A percentile compares a stretch with the other conserved stretches of the same genome.
phyloP scores from a whole-genome alignment of 2,329 filamentous ascomycete genomes.

The Botrytis elliptica region DNA sequence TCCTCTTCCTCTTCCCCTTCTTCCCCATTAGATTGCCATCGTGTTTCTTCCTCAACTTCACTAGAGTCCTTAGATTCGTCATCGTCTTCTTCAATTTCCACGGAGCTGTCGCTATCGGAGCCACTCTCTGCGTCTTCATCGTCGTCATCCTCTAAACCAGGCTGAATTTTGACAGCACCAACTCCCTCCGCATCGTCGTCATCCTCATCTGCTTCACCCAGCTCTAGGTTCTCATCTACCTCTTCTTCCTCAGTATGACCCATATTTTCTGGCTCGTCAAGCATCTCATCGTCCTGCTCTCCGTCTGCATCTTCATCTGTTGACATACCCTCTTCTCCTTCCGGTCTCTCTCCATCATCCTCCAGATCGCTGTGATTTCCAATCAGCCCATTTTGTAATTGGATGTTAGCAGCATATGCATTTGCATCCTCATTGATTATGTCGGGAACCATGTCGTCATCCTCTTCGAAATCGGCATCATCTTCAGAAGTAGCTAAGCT shows the following conservation, averaged over 20 bases:
- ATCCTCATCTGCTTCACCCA: constrained; percentile 46
- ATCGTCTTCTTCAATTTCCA: constrained; percentile 37
- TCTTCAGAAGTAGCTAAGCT: constrained; percentile 40
- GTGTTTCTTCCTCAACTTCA: constrained; percentile 58
- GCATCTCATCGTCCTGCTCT: constrained; percentile 43
- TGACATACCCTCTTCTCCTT: constrained; percentile 37
- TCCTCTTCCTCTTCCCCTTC: constrained; percentile 52
- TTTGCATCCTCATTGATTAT: constrained; percentile 35
- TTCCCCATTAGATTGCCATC: constrained; percentile 53
- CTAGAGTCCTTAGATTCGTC: constrained; percentile 55
- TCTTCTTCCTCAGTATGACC: constrained; percentile 41
- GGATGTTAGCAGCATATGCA: constrained; percentile 39
- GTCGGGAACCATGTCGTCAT: constrained; percentile 35
- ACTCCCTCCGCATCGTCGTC: constrained; percentile 41
- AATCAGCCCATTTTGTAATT: constrained; percentile 39
- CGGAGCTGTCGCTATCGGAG: constrained; percentile 34
- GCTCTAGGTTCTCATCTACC: constrained; percentile 42
- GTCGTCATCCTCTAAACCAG: constrained; percentile 39
- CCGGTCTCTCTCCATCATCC: constrained; percentile 27
- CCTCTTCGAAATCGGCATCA: constrained; percentile 41
- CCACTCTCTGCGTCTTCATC: constrained; percentile 41
- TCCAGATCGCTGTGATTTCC: constrained; percentile 28
- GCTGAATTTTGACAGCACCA: constrained; percentile 40
- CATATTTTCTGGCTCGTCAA: constrained; percentile 37
- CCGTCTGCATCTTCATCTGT: constrained; percentile 39